phyloP scores from a whole-genome alignment of 169 alveolate genomes.

The Plasmodium reichenowi region DNA sequence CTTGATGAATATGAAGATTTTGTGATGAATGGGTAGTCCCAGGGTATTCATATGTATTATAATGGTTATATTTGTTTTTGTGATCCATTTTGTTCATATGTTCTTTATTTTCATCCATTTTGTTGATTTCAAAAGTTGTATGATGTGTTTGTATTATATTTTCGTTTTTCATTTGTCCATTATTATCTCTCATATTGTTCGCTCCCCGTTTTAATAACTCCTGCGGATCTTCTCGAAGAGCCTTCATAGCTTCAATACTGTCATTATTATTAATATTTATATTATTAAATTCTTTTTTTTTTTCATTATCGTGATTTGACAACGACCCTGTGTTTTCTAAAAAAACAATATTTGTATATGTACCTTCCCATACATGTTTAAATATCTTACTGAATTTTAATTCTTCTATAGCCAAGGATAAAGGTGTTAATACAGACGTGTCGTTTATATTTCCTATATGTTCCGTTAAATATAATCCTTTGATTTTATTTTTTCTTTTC shows the following conservation, averaged over 20 bases:
- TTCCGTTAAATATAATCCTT: constrained; percentile 54
- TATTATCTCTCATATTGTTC: neutral
- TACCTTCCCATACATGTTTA: constrained; percentile 34
- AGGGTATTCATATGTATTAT: too few relatives aligned
- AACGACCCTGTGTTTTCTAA: neutral
- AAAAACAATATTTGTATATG: constrained; percentile 29
- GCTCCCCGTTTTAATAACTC: neutral
- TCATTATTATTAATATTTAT: too few relatives aligned
- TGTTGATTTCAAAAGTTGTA: too few relatives aligned
- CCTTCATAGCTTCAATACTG: too few relatives aligned
- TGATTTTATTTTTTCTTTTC: constrained; percentile 31
- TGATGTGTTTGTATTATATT: neutral
- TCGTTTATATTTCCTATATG: constrained; percentile 25
- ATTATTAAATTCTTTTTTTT: neutral
- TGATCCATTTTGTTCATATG: neutral
- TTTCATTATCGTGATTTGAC: neutral
- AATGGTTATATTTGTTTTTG: neutral
- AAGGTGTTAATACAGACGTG: constrained; percentile 25
- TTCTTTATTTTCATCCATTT: neutral
- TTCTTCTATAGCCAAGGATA: constrained; percentile 67
- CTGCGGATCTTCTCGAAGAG: neutral
- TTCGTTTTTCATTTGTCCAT: neutral
- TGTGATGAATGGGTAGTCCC: too few relatives aligned
- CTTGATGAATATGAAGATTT: too few relatives aligned
- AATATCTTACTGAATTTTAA: constrained; percentile 33